Evolutionary conservation across 2,329 filamentous ascomycete genomes (phyloP).

Genomic region (Scopulariopsis brevicaulis): DNA sequence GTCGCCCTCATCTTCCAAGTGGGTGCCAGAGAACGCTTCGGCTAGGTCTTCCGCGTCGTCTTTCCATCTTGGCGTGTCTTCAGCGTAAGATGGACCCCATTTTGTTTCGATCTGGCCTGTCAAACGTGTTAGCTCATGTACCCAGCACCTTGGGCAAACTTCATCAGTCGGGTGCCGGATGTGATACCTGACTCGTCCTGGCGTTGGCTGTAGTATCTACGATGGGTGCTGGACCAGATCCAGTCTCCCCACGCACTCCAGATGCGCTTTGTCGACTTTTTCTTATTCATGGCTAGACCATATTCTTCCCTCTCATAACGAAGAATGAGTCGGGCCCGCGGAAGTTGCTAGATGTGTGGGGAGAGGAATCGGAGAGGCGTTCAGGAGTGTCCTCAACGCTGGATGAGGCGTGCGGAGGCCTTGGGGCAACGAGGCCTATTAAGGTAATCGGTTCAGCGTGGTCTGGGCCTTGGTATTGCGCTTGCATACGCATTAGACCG

Average conservation of each 20-base stretch:
- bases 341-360: background rate
- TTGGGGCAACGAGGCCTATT: no score
- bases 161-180: background rate
- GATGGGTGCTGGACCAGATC: slow-evolving; percentile 14
- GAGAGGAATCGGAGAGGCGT: background rate
- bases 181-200: slow-evolving; percentile 16
- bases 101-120: slow-evolving; percentile 1
- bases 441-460: no score
- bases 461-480: background rate
- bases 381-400: no score
- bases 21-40: background rate
- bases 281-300: background rate
- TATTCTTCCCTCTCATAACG: background rate
- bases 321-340: background rate
- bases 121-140: background rate
- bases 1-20: slow-evolving; percentile 3
- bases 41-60: background rate
- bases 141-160: no score
- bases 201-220: slow-evolving; percentile 16
- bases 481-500: background rate
- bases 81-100: background rate
- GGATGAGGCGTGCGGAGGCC: no score
- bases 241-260: slow-evolving; percentile 15
- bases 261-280: background rate
- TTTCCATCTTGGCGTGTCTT: background rate